Conservation (phyloP, 2,329 filamentous ascomycete species). For the Exophiala bonariae region DNA sequence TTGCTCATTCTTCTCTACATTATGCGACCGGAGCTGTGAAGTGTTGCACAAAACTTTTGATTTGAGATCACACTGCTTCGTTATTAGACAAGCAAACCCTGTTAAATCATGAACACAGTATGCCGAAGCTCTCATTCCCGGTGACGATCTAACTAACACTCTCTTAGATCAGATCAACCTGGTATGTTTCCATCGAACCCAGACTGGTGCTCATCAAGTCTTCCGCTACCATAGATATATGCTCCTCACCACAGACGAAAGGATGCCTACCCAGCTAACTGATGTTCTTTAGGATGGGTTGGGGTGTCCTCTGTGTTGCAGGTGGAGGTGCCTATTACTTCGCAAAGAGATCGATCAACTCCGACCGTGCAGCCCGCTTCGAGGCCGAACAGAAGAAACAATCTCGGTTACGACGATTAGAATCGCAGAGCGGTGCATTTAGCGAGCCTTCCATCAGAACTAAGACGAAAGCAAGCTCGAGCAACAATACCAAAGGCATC, state of each 20-base stretch:
- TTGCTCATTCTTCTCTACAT: too few relatives aligned
- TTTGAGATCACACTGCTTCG: too few relatives aligned
- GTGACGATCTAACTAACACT: slow-evolving; percentile 10
- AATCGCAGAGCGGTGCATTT: slow-evolving; percentile 31
- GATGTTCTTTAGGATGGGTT: slow-evolving; percentile 75
- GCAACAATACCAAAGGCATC: slow-evolving; percentile 36
- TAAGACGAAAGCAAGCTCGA: slow-evolving; percentile 26
- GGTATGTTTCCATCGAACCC: slow-evolving; percentile 42
- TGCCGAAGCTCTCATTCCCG: too few relatives aligned
- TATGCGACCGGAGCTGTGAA: too few relatives aligned
- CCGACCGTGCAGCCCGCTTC: slow-evolving; percentile 73
- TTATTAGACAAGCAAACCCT: too few relatives aligned
- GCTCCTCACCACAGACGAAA: neutral
- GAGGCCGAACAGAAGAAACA: slow-evolving; percentile 67
- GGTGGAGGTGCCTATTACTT: slow-evolving; percentile 94
- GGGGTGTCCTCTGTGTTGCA: slow-evolving; percentile 83
- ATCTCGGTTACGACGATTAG: slow-evolving; percentile 36
- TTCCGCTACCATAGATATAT: too few relatives aligned
- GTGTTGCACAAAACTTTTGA: too few relatives aligned
- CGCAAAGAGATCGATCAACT: slow-evolving; percentile 91
- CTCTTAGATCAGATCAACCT: slow-evolving; percentile 57
- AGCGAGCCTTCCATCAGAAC: slow-evolving; percentile 14
- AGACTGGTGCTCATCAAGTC: too few relatives aligned
- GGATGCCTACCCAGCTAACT: neutral
- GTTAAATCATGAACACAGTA: slow-evolving; percentile 61